Evolutionary conservation across 1,284 basidiomycete species (phyloP).

Genomic region (Apiotrichum brassicae): DNA sequence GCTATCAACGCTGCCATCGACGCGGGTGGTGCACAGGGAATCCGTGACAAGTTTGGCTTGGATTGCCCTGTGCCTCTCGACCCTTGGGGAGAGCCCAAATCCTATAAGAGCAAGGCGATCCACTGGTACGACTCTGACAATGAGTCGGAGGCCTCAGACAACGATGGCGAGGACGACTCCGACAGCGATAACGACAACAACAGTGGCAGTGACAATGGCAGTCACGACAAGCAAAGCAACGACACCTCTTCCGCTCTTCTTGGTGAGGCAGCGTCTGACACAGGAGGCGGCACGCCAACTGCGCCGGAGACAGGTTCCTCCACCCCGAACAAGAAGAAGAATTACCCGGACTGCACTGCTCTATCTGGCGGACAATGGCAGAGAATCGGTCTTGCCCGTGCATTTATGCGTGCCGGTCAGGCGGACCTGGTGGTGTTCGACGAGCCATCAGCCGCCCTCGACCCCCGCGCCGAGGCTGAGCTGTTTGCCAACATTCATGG

Average conservation of each 20-base stretch:
- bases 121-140: neutral
- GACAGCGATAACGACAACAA: constrained; percentile 1
- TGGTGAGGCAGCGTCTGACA: neutral
- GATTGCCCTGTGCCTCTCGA: constrained; percentile 4
- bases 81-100: constrained; percentile 8
- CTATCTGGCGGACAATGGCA: constrained; percentile 60
- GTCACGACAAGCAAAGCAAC: neutral
- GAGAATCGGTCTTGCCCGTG: constrained; percentile 69
- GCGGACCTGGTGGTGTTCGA: constrained; percentile 73
- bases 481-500: constrained; percentile 53
- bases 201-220: neutral
- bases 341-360: neutral
- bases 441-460: constrained; percentile 56
- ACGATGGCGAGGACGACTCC: constrained; percentile 2
- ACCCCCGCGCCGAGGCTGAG: constrained; percentile 69
- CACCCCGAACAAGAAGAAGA: neutral
- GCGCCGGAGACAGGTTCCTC: neutral
- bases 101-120: neutral
- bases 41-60: constrained; percentile 22
- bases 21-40: constrained; percentile 58
- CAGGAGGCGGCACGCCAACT: neutral
- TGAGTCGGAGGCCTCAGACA: neutral
- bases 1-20: constrained; percentile 59
- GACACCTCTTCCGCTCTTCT: neutral
- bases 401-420: constrained; percentile 76